Base-by-base conservation (phyloP, 2,329 filamentous ascomycete species). In the Annulohypoxylon truncatum region DNA sequence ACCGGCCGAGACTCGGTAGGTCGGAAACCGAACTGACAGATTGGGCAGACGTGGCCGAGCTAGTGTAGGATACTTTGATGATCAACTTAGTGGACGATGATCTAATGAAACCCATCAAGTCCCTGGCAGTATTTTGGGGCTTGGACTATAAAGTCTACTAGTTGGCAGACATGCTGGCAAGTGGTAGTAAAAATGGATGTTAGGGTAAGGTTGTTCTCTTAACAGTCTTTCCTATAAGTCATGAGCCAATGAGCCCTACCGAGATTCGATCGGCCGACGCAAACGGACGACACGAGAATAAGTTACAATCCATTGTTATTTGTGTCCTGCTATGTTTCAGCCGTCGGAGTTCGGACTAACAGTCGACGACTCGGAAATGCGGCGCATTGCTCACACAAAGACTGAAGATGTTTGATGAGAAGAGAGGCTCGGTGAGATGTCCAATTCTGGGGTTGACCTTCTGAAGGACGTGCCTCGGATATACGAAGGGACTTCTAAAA, bases 11-110 rank as follows among this genome's bases (percentile, higher is more conserved):
- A 61, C 64, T 69, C 67, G 67, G 66, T 40, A 64, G 61, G 63
- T 69, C 66, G 66, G 67, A 69, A 69, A 69, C 67, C 67, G 67
- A 69, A 69, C 67, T 64, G 67, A 69, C 56, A 20, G 7, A 2
- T 20, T 64, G 51, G 38, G 35, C 4, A 61, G 42, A 50, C 33
- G 55, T 29, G 47, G 24, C 63, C 60, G 60, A 67, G 60, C 56
- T 20, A 64, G 26, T 4, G 26, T 28, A 42, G 50, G 51, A 50
- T 28, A 9, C 22, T 10, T 40, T 8, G 50, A 35, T 8, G 35
- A 10, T 59, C 47, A 53, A 52, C 10, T 22, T 15, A 48, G 15
- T 22, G 15, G 44, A 31, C 46, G 29, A 24, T 44, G 35, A 20
- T 46, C 3, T 9, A 44, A 22, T n/a, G 22, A 18, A 20, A 18